Evolutionary conservation across 129 eudicot species (phyloP).

Genomic region (Calendula officinalis): DNA sequence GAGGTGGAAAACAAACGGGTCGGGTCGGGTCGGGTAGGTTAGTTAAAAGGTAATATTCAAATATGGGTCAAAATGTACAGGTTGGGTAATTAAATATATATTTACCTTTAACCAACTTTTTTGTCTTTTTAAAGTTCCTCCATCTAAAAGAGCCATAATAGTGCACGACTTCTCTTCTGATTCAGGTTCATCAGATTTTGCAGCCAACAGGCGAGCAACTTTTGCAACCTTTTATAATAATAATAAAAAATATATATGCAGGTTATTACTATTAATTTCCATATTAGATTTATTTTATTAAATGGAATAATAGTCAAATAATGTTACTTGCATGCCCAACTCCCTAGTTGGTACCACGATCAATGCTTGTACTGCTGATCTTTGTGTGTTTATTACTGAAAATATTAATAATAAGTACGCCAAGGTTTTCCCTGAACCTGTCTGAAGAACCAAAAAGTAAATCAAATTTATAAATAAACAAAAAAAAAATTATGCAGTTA

Average conservation of each 20-base stretch:
- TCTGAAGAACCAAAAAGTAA: constrained; percentile 49
- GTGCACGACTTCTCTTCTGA: constrained; percentile 58
- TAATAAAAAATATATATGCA: constrained; percentile 16
- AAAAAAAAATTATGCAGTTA: not conserved
- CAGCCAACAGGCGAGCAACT: constrained; percentile 84
- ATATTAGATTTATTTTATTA: not conserved
- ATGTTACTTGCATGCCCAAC: constrained; percentile 89
- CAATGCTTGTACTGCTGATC: constrained; percentile 84
- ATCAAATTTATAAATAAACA: constrained; percentile 5
- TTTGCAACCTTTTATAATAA: constrained; percentile 59
- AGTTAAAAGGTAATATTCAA: not conserved
- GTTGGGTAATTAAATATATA: not conserved
- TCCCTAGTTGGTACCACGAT: constrained; percentile 94
- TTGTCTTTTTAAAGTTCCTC: constrained; percentile 90
- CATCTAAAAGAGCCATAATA: constrained; percentile 94
- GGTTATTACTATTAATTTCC: not conserved
- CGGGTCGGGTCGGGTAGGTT: not conserved
- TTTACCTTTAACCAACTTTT: constrained; percentile 90
- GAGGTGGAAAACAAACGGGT: not conserved
- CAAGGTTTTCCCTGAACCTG: constrained; percentile 98
- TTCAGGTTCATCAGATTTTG: constrained; percentile 46
- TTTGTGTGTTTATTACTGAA: constrained; percentile 63
- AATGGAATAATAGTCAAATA: not conserved
- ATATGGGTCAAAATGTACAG: not conserved
- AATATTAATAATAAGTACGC: constrained; percentile 67